Evolutionary conservation across 306 rosid species (phyloP).

Genomic region (Acacia confusa): DNA sequence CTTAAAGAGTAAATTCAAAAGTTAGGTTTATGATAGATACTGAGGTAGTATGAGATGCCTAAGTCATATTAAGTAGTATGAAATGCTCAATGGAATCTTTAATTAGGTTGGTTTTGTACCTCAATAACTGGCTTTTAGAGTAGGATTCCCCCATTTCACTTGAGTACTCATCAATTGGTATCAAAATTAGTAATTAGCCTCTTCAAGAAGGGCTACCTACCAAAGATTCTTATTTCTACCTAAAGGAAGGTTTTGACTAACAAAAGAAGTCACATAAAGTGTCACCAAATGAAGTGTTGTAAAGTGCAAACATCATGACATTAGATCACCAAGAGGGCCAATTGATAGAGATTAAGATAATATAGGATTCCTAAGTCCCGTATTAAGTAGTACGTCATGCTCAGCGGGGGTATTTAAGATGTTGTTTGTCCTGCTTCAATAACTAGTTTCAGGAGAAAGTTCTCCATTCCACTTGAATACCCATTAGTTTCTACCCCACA

Average conservation of each 20-base stretch:
- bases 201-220: not conserved
- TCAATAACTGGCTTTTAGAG: not conserved
- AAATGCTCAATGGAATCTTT: not conserved
- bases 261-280: not conserved
- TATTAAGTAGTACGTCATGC: not conserved
- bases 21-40: not conserved
- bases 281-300: not conserved
- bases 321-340: not conserved
- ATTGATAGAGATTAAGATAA: not conserved
- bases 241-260: not conserved
- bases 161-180: not conserved
- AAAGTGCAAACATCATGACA: not conserved
- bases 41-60: not conserved
- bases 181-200: not conserved
- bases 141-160: not conserved
- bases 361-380: not conserved
- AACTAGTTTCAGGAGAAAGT: not conserved
- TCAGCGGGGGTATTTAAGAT: not conserved
- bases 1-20: constrained; percentile 7
- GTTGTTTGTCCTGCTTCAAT: not conserved
- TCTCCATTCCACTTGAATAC: not conserved
- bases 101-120: not conserved
- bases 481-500: not conserved
- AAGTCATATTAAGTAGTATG: not conserved
- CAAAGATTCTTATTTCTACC: not conserved